Conservation (phyloP, 2,329 filamentous ascomycete genomes). For the Fusarium subglutinans region DNA sequence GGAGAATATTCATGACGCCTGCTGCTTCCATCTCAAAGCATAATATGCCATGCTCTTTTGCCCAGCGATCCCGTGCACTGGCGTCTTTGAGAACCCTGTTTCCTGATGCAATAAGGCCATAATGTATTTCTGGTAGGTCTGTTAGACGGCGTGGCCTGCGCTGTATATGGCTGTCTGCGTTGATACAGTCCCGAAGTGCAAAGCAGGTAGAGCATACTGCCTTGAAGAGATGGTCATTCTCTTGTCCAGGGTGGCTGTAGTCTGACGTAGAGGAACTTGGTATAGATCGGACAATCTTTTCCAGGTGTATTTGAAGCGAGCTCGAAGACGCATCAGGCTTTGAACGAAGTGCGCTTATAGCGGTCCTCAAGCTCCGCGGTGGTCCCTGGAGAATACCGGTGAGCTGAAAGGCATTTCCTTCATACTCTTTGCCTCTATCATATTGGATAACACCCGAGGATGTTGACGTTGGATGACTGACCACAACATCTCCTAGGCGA, state of each 20-base stretch:
- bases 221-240: rapidly evolving
- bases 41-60: neutral
- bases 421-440: neutral
- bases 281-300: rapidly evolving
- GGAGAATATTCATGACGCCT: rapidly evolving
- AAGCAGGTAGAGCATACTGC: neutral
- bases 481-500: neutral
- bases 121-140: rapidly evolving
- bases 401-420: neutral
- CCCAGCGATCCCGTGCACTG: rapidly evolving
- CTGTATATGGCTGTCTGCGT: rapidly evolving
- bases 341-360: neutral
- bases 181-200: rapidly evolving
- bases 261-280: rapidly evolving
- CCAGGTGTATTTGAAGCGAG: neutral
- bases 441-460: rapidly evolving
- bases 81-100: neutral
- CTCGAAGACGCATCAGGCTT: rapidly evolving
- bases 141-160: rapidly evolving
- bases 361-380: neutral
- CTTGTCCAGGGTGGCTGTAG: neutral
- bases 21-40: neutral
- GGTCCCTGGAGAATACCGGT: rapidly evolving
- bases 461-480: rapidly evolving
- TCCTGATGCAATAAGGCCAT: neutral